Evolutionary conservation across 148 eudicot species (phyloP).

Genomic region (Chenopodium album): DNA sequence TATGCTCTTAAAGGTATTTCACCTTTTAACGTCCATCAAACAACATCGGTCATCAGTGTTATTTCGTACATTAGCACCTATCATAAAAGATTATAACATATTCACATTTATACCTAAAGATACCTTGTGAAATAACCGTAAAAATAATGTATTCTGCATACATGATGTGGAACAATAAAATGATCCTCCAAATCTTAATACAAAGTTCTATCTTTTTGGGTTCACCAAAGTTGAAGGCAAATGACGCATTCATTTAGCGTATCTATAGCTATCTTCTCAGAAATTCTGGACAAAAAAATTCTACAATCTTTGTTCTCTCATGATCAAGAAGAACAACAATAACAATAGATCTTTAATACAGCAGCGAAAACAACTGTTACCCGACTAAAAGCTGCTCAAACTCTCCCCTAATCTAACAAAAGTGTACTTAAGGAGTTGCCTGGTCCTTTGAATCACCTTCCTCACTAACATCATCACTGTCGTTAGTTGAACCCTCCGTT

Average conservation of each 20-base stretch:
- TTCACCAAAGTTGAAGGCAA: neutral
- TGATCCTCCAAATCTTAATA: too few species aligned
- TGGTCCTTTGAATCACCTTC: conserved; percentile 23
- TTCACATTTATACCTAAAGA: too few species aligned
- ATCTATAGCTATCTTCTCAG: conserved; percentile 7
- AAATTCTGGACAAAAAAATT: neutral
- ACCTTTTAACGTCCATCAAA: too few species aligned
- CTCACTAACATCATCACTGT: conserved; percentile 20
- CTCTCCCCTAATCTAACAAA: conserved; percentile 19
- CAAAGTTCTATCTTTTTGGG: neutral
- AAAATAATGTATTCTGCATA: too few species aligned
- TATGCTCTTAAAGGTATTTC: too few species aligned
- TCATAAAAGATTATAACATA: too few species aligned
- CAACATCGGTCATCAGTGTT: too few species aligned
- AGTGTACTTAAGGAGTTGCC: conserved; percentile 8
- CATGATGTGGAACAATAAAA: too few species aligned
- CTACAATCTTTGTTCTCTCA: conserved; percentile 10
- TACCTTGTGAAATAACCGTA: too few species aligned
- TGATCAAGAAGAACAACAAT: conserved; percentile 1
- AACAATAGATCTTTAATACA: conserved; percentile 10
- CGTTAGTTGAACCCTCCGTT: conserved; percentile 31
- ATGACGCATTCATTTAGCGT: neutral
- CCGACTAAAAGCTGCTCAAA: neutral
- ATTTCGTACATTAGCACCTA: too few species aligned
- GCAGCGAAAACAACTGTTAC: conserved; percentile 2